Evolutionary conservation across 495 filamentous ascomycete species (phyloP), one percentile per base, ranked within the genome.

Genomic region (Tuber melanosporum): DNA sequence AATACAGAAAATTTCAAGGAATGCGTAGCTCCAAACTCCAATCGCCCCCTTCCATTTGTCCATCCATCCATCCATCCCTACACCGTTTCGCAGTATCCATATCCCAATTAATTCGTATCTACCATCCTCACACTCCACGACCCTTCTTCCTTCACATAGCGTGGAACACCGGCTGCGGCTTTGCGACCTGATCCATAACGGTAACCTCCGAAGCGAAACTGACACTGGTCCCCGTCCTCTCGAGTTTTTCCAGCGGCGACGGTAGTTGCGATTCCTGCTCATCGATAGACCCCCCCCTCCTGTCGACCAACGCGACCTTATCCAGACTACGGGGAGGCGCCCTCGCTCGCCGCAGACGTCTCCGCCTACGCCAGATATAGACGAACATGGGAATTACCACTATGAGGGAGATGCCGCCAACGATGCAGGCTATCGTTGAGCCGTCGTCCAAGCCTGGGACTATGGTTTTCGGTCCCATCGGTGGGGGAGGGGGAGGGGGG

Each of bases 321-420:
- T n/a, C 74, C 20, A 32, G 76, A 7, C 44, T 57, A 14, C 52
- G 69, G 4, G 39, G 39, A 41, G 39, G 39, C 2, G 39, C 52
- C 41, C 77, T 46, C 20, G 47, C 77, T 3, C 73, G 36, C 3
- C 75, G 77, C 41, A 80, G 78, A 2, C 77, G 71, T 43, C 78
- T 70, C 19, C 76, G 77, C 20, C 73, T 43, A 19, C 45, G 70
- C 78, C 78, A 80, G 32, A 80, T 74, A 14, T 80, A 80, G 10
- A 70, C 78, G 19, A 80, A 76, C 78, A 80, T 80, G 15, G 73
- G 73, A 44, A 80, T 42, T 0, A 72, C 71, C 20, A 79, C 22
- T 2, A 75, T 45, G 0, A 80, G 47, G 1, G 77, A 80, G 20
- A 72, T 70, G 14, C 79, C 26, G 7, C 71, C 78, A 43, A 80